Evolutionary conservation across 352 stramenopile species (phyloP).

Genomic region (Phytophthora pistaciae): DNA sequence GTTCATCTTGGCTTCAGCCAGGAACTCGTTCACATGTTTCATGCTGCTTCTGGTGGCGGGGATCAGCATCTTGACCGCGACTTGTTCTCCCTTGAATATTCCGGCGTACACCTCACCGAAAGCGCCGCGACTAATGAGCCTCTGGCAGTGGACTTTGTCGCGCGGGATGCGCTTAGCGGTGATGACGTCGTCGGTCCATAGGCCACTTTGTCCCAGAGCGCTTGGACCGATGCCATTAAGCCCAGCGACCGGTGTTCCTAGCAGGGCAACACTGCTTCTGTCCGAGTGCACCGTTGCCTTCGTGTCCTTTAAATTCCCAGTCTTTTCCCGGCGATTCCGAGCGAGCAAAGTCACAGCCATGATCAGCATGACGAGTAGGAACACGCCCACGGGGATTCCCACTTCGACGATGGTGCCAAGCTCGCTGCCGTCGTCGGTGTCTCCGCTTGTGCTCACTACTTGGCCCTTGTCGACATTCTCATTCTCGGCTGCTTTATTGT

Average conservation of each 20-base stretch:
- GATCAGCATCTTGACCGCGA: slow-evolving; percentile 58
- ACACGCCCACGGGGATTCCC: too few species aligned
- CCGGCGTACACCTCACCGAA: slow-evolving; percentile 52
- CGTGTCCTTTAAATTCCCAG: too few species aligned
- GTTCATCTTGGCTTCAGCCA: slow-evolving; percentile 60
- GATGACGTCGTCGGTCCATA: slow-evolving; percentile 45
- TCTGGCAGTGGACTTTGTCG: slow-evolving; percentile 51
- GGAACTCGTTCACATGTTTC: slow-evolving; percentile 51
- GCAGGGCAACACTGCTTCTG: slow-evolving; percentile 23
- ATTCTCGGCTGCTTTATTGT: too few species aligned
- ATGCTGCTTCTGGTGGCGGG: slow-evolving; percentile 25
- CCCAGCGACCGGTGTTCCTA: slow-evolving; percentile 18
- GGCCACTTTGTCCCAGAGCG: slow-evolving; percentile 23
- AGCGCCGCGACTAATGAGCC: slow-evolving; percentile 46
- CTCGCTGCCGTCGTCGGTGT: too few species aligned
- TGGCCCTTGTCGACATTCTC: too few species aligned
- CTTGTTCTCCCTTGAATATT: slow-evolving; percentile 44
- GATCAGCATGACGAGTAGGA: too few species aligned
- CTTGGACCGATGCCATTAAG: slow-evolving; percentile 4
- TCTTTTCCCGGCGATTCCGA: too few species aligned
- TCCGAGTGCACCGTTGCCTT: slow-evolving; percentile 22
- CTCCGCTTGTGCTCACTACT: too few species aligned
- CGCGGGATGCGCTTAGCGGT: slow-evolving; percentile 42
- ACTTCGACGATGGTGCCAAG: too few species aligned
- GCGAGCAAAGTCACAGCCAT: too few species aligned